Evolutionary conservation across 805 yeast genomes (phyloP).

Genomic region (Pichia gijzeniarum): DNA sequence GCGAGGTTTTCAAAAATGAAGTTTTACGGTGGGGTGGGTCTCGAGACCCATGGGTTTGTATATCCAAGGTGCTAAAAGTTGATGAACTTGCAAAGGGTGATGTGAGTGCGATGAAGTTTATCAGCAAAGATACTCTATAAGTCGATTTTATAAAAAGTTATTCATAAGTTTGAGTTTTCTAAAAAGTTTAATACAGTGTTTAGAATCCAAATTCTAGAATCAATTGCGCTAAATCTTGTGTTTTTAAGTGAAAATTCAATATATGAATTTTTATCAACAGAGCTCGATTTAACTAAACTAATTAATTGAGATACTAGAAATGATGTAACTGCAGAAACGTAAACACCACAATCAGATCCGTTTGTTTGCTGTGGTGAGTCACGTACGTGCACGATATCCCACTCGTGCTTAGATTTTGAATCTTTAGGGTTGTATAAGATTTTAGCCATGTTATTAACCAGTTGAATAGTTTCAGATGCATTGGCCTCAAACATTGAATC

Average conservation of each 20-base stretch:
- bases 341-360: conserved; percentile 62
- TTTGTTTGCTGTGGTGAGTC: conserved; percentile 54
- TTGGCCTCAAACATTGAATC: conserved; percentile 52
- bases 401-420: conserved; percentile 4
- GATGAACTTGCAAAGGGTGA: conserved; percentile 58
- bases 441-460: conserved; percentile 28
- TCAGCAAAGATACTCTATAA: conserved; percentile 4
- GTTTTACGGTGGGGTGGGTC: conserved; percentile 93
- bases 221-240: conserved; percentile 41
- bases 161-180: conserved; percentile 11
- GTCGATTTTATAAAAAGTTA: not conserved
- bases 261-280: not conserved
- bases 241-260: conserved; percentile 24
- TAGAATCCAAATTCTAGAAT: conserved; percentile 40
- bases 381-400: conserved; percentile 6
- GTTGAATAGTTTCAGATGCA: conserved; percentile 29
- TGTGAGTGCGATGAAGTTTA: conserved; percentile 10
- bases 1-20: conserved; percentile 62
- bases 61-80: conserved; percentile 70
- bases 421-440: conserved; percentile 20
- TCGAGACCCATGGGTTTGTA: conserved; percentile 78
- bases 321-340: conserved; percentile 34
- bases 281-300: conserved; percentile 19
- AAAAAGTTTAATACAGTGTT: conserved; percentile 29
- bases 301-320: conserved; percentile 31